Evolutionary conservation across 2,329 filamentous ascomycete species (phyloP).

Genomic region (Fusarium coicis): DNA sequence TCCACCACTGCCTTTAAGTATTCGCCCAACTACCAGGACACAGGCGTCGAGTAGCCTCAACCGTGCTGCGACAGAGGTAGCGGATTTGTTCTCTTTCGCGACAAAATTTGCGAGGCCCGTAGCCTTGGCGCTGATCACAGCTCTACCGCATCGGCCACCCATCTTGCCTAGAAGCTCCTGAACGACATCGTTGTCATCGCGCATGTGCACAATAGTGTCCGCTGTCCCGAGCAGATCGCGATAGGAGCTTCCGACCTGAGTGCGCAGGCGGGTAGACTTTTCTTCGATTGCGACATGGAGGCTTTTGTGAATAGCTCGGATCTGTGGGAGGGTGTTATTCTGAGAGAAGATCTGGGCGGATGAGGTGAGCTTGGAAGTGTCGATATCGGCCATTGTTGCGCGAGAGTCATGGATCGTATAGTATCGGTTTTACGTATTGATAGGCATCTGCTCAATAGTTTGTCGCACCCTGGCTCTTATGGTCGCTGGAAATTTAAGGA

Average conservation of each 20-base stretch:
- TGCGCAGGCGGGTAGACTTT: slow-evolving; percentile 70
- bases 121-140: slow-evolving; percentile 74
- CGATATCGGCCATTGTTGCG: slow-evolving; percentile 55
- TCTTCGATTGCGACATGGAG: slow-evolving; percentile 71
- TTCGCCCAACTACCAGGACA: slow-evolving; percentile 58
- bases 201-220: slow-evolving; percentile 93
- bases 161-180: slow-evolving; percentile 78
- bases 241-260: slow-evolving; percentile 76
- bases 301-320: slow-evolving; percentile 70
- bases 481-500: slow-evolving; percentile 11
- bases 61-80: slow-evolving; percentile 53
- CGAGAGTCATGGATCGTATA: not conserved
- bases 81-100: slow-evolving; percentile 42
- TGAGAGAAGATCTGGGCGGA: slow-evolving; percentile 66
- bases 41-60: slow-evolving; percentile 64
- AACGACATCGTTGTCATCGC: slow-evolving; percentile 77
- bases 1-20: slow-evolving; percentile 57
- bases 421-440: not conserved
- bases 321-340: slow-evolving; percentile 69
- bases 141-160: slow-evolving; percentile 80
- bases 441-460: slow-evolving; percentile 20
- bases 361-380: slow-evolving; percentile 60
- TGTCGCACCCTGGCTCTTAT: slow-evolving; percentile 1
- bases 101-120: slow-evolving; percentile 64
- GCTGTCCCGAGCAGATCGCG: slow-evolving; percentile 91